These are phyloP conservation scores for Angophora floribunda DNA, from an alignment of 345 rosid species.

Conservation along the genomic window DNA sequence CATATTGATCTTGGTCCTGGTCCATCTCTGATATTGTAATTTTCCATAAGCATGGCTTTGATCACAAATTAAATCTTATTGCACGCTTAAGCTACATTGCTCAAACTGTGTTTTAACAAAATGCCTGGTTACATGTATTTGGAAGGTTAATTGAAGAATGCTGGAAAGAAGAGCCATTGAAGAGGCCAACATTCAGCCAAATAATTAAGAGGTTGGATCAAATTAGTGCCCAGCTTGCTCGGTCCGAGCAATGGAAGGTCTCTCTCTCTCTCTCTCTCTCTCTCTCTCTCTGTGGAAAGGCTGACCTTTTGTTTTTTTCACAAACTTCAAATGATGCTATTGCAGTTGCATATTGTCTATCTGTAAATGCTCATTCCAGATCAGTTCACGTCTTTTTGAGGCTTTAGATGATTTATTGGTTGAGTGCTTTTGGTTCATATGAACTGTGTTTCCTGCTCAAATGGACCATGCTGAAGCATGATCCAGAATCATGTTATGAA, in stretches of 20 bases:
- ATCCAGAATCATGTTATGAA: neutral
- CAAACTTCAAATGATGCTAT: neutral
- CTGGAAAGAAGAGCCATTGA: constrained; percentile 57
- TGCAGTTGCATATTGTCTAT: neutral
- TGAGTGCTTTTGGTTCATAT: neutral
- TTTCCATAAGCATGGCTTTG: neutral
- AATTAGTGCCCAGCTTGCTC: constrained; percentile 29
- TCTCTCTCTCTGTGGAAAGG: neutral
- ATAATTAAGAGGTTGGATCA: constrained; percentile 45
- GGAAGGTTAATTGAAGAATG: constrained; percentile 62
- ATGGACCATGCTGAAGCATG: neutral
- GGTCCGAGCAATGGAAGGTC: constrained; percentile 49
- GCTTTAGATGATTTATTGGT: neutral
- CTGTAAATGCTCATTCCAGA: neutral
- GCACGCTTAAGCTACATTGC: neutral
- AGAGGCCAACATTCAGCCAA: constrained; percentile 62
- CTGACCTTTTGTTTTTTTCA: neutral
- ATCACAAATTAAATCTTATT: neutral
- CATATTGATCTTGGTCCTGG: neutral
- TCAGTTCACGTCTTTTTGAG: neutral
- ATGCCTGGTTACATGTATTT: neutral
- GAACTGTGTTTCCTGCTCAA: neutral
- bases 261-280: constrained; percentile 6
- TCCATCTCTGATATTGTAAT: neutral
- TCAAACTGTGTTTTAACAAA: neutral